Evolutionary conservation across 306 rosid species (phyloP).

Genomic region (Macrotyloma uniflorum): DNA sequence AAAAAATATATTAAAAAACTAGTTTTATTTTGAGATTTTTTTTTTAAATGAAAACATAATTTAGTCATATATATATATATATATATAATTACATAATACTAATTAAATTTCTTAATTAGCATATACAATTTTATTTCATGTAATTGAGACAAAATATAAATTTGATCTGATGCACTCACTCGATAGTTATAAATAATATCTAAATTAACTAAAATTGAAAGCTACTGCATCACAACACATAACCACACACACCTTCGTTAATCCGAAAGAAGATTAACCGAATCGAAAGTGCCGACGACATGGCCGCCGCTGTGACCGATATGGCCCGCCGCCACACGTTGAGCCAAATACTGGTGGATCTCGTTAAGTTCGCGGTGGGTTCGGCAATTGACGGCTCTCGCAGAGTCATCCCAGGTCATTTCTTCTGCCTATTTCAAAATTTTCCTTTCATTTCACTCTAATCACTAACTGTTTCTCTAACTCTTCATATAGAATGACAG

Average conservation of each 20-base stretch:
- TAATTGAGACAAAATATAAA: neutral
- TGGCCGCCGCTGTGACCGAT: constrained; percentile 50
- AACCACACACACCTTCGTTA: constrained; percentile 19
- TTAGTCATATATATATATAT: too few relatives aligned
- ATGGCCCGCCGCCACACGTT: constrained; percentile 36
- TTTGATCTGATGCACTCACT: neutral
- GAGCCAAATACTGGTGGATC: constrained; percentile 46
- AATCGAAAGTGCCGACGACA: constrained; percentile 23
- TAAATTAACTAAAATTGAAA: neutral
- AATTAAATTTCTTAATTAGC: too few relatives aligned
- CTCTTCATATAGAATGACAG: neutral
- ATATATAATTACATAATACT: too few relatives aligned
- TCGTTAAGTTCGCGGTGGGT: constrained; percentile 69
- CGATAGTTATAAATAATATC: neutral
- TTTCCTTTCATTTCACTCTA: neutral
- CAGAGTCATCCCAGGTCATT: constrained; percentile 61
- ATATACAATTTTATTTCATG: too few relatives aligned
- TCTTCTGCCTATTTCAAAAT: neutral
- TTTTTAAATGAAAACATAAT: too few relatives aligned
- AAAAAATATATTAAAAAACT: too few relatives aligned
- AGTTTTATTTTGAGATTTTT: too few relatives aligned
- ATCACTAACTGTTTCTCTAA: neutral
- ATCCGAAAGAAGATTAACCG: constrained; percentile 7
- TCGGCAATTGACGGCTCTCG: constrained; percentile 60
- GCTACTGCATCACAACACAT: neutral